Base-by-base conservation (phyloP, 495 filamentous ascomycete species). In the Aspergillus leporis region DNA sequence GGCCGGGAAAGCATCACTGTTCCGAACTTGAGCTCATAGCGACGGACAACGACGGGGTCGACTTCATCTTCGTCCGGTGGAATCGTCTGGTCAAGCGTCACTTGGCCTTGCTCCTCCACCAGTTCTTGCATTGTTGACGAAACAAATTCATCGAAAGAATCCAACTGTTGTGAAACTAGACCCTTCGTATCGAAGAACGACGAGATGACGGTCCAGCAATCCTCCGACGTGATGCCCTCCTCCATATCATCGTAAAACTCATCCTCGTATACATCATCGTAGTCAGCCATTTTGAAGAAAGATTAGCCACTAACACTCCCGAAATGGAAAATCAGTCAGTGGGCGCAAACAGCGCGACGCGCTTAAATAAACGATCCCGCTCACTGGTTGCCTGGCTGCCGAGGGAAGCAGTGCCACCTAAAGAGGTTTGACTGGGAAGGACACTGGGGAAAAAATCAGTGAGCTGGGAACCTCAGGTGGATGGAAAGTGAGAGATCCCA, bases 131-230 rank as follows among this genome's bases (percentile, higher is more conserved):
- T 93, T 0, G 94, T 97, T 4, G 88, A 90, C 34, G 85, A 83
- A 49, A 93, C 89, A 68, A 99, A 99, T 68, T 97, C 92, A 77
- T 99, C 90, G 79, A 96, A 99, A 3, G 94, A 99, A 71, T 98
- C 93, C 58, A 98, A 83, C 77, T 99, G 94, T 71, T 98, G 95
- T 4, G 95, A 96, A 12, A 98, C 95, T 21, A 99, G 83, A 65
- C 95, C 93, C 76, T 97, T 97, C 47, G 80, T 78, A 59, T 97
- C 91, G 76, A 99, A 98, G 78, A 97, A 98, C 1, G 95, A 88
- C 28, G 89, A 90, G 69, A 99, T 97, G 66, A 98, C 95, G 47
- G 88, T 88, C 94, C 94, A 99, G 76, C 91, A 95, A 71, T 98
- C 94, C 75, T 98, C 94, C 45, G 93, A 90, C 38, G 78, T 85